Conservation (phyloP, 1,284 basidiomycete genomes). For the Cutaneotrichosporon cutaneum region DNA sequence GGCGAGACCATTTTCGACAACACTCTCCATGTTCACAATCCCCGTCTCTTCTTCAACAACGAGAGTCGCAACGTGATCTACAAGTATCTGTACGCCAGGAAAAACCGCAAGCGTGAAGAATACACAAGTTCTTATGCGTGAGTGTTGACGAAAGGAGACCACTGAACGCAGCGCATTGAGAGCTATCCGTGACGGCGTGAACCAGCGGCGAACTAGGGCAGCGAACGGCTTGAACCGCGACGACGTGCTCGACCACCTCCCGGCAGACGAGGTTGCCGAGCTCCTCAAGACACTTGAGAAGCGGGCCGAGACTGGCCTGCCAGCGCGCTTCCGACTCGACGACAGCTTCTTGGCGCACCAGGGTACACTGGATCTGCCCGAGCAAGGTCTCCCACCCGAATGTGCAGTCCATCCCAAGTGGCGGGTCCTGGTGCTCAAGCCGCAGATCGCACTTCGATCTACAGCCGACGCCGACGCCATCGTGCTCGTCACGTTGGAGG, state of each 20-base stretch:
- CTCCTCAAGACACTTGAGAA: conserved; percentile 27
- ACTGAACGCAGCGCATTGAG: conserved; percentile 29
- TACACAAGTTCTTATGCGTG: conserved; percentile 85
- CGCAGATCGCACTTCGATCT: conserved; percentile 80
- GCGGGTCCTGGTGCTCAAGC: conserved; percentile 82
- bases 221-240: conserved; percentile 24
- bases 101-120: conserved; percentile 69
- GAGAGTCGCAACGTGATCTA: conserved; percentile 76
- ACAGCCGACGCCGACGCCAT: conserved; percentile 64
- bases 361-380: conserved; percentile 22
- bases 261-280: conserved; percentile 7
- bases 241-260: conserved; percentile 9
- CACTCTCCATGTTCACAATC: conserved; percentile 86
- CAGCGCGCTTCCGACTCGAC: conserved; percentile 27
- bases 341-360: conserved; percentile 23
- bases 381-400: conserved; percentile 40
- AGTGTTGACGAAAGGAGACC: conserved; percentile 30
- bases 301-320: conserved; percentile 20
- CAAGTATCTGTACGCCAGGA: conserved; percentile 85
- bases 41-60: conserved; percentile 77
- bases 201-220: conserved; percentile 24
- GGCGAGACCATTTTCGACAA: conserved; percentile 62
- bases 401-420: conserved; percentile 62
- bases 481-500: conserved; percentile 76
- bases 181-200: conserved; percentile 36